phyloP scores from a whole-genome alignment of 345 rosid species.

The Brassica rapa region DNA sequence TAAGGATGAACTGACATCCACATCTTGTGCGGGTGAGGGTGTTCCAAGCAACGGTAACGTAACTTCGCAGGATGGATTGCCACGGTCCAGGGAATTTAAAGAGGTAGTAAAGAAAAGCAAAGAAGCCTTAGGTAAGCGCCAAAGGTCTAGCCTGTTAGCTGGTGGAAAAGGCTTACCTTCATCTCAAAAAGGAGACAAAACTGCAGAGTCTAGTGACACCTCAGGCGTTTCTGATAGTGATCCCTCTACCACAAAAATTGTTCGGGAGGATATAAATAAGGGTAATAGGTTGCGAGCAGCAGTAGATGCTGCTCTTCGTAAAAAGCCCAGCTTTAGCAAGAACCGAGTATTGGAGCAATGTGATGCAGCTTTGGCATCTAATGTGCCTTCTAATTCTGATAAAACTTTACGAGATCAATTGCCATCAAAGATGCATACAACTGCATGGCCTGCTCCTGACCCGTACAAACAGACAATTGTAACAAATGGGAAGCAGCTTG shows the following conservation, averaged over 20 bases:
- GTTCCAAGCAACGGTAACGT: slow-evolving; percentile 45
- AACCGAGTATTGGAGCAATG: slow-evolving; percentile 53
- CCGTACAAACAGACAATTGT: slow-evolving; percentile 43
- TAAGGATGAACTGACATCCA: slow-evolving; percentile 65
- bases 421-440: slow-evolving; percentile 46
- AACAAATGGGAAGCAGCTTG: slow-evolving; percentile 47
- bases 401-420: slow-evolving; percentile 53
- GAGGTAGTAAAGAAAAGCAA: slow-evolving; percentile 60
- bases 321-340: slow-evolving; percentile 72
- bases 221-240: slow-evolving; percentile 53
- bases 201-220: slow-evolving; percentile 49
- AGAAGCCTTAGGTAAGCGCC: slow-evolving; percentile 50
- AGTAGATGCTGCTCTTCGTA: slow-evolving; percentile 74
- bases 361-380: slow-evolving; percentile 49
- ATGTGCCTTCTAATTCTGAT: slow-evolving; percentile 45
- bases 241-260: slow-evolving; percentile 49
- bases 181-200: slow-evolving; percentile 59
- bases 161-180: slow-evolving; percentile 50
- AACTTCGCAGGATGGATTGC: slow-evolving; percentile 54
- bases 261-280: slow-evolving; percentile 52
- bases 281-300: slow-evolving; percentile 75
- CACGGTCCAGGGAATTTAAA: slow-evolving; percentile 51
- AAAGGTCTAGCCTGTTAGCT: slow-evolving; percentile 45
- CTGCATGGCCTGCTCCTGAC: slow-evolving; percentile 43
- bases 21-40: slow-evolving; percentile 57